Evolutionary conservation across 768 basidiomycete genomes (phyloP).

Genomic region (Basidioascus undulatus): DNA sequence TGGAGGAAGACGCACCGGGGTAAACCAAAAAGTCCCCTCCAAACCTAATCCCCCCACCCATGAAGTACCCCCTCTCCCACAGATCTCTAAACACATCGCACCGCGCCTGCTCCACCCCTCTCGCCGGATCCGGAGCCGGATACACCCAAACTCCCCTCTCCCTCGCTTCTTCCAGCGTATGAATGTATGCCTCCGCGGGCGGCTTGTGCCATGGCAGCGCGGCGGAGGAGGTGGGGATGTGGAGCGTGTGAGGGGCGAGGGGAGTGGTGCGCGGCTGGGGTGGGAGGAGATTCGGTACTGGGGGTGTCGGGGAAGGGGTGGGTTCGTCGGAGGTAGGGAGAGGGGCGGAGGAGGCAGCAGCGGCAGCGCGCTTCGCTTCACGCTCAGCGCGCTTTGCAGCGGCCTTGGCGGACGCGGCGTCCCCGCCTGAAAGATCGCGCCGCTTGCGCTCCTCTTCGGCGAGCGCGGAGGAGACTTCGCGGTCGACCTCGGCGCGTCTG

Average conservation of each 20-base stretch:
- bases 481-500: constrained; percentile 22
- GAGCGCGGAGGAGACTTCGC: no score
- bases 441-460: neutral
- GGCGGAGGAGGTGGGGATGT: constrained; percentile 40
- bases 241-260: constrained; percentile 12
- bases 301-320: no score
- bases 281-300: constrained; percentile 6
- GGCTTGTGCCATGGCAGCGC: constrained; percentile 44
- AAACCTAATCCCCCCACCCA: constrained; percentile 79
- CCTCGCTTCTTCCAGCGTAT: constrained; percentile 35
- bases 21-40: constrained; percentile 93
- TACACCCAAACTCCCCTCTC: constrained; percentile 53
- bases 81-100: constrained; percentile 57
- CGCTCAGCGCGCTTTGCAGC: neutral
- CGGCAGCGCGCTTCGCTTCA: neutral
- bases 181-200: constrained; percentile 21
- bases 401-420: neutral
- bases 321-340: no score
- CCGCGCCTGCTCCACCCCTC: constrained; percentile 33
- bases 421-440: no score
- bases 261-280: no score
- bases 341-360: no score
- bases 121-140: constrained; percentile 19
- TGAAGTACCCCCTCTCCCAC: constrained; percentile 60
- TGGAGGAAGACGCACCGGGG: constrained; percentile 36